phyloP scores from a whole-genome alignment of 805 yeast genomes.

The Kodamaea neixiangensis region DNA sequence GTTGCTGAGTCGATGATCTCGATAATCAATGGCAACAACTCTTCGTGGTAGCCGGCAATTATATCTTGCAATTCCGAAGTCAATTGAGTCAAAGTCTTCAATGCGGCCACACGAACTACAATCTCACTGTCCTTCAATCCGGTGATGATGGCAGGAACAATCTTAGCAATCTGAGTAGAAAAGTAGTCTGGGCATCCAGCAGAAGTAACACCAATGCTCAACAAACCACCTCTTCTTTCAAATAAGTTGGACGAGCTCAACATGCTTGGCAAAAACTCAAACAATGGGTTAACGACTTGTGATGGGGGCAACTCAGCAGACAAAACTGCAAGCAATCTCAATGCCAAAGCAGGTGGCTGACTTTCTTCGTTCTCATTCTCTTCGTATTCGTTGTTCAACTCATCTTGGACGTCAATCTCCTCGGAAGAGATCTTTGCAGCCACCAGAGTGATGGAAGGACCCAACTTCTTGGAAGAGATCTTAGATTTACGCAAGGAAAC shows the following conservation, averaged over 20 bases:
- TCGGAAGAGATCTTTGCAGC: conserved; percentile 80
- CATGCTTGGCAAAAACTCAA: conserved; percentile 61
- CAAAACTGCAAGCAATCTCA: conserved; percentile 75
- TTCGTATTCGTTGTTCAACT: conserved; percentile 76
- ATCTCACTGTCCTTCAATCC: conserved; percentile 79
- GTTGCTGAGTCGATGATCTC: conserved; percentile 84
- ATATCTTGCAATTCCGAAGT: conserved; percentile 83
- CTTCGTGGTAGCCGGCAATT: conserved; percentile 80
- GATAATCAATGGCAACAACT: conserved; percentile 82
- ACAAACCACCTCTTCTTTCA: conserved; percentile 84
- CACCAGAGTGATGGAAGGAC: conserved; percentile 72
- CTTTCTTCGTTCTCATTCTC: conserved; percentile 94
- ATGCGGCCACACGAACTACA: conserved; percentile 81
- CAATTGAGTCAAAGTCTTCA: conserved; percentile 75
- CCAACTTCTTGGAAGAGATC: conserved; percentile 76
- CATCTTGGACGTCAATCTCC: conserved; percentile 71
- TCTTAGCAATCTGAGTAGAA: conserved; percentile 68
- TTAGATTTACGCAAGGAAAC: conserved; percentile 80
- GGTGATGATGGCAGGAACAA: conserved; percentile 68
- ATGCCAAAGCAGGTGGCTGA: conserved; percentile 73
- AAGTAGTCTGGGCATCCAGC: conserved; percentile 95
- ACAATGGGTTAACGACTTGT: conserved; percentile 81
- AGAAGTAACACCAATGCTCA: conserved; percentile 79
- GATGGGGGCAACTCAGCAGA: conserved; percentile 88
- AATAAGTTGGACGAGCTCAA: conserved; percentile 60